phyloP scores from a whole-genome alignment of 202 grass and related monocot genomes.

The Digitaria exilis region DNA sequence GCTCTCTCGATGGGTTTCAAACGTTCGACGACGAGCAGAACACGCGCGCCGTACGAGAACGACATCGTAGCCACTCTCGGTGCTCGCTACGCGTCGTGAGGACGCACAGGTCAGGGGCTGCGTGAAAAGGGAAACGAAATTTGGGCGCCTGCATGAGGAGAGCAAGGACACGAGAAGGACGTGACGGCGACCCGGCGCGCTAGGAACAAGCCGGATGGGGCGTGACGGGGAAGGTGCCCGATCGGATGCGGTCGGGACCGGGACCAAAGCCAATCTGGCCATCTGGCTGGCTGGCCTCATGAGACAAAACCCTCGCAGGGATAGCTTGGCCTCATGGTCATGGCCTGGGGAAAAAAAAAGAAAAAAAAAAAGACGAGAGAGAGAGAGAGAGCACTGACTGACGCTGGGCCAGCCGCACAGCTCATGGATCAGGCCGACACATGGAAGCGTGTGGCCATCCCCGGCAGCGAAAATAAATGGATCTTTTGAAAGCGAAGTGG shows the following conservation, averaged over 20 bases:
- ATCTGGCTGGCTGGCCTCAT: conserved; percentile 34
- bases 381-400: background rate
- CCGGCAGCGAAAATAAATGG: conserved; percentile 4
- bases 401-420: background rate
- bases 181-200: background rate
- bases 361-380: background rate
- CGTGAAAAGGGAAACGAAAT: background rate
- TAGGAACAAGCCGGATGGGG: no score
- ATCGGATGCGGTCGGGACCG: conserved; percentile 37
- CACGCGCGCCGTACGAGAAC: no score
- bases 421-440: conserved; percentile 20
- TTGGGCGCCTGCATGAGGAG: background rate
- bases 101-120: background rate
- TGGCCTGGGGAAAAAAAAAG: no score
- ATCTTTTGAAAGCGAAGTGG: conserved; percentile 25
- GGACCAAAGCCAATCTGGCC: conserved; percentile 10
- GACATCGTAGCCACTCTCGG: no score
- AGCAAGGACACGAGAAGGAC: background rate
- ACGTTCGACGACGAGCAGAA: background rate
- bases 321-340: conserved; percentile 9
- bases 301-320: conserved; percentile 37
- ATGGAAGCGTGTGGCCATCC: conserved; percentile 25
- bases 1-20: conserved; percentile 4
- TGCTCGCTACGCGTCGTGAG: no score
- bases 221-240: background rate